Evolutionary conservation across 2,329 filamentous ascomycete genomes (phyloP).

Genomic region (Akanthomyces muscarius): DNA sequence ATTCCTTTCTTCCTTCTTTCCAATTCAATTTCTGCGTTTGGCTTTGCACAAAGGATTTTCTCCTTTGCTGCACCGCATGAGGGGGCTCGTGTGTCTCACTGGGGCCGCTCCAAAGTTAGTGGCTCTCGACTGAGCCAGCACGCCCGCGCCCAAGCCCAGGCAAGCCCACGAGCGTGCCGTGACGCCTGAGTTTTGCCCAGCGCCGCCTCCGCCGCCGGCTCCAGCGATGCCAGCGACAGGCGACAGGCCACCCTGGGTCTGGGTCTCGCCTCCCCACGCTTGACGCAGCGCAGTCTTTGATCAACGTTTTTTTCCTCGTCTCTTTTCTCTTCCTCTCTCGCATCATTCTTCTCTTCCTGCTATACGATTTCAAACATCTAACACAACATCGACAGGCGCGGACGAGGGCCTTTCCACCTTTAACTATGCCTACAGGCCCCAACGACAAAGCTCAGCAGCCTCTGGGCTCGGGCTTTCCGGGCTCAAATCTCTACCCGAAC

Average conservation of each 20-base stretch:
- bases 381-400: conserved; percentile 28
- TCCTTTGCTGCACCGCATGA: background rate
- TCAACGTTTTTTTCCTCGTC: conserved; percentile 4
- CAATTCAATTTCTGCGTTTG: background rate
- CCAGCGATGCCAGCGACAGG: background rate
- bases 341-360: conserved; percentile 14
- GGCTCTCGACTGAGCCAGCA: conserved; percentile 5
- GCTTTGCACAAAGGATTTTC: background rate
- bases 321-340: background rate
- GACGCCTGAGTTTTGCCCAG: conserved; percentile 17
- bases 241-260: background rate
- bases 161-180: conserved; percentile 15
- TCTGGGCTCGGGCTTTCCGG: conserved; percentile 38
- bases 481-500: conserved; percentile 34
- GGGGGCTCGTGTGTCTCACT: conserved; percentile 14
- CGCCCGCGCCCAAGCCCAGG: background rate
- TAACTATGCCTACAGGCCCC: conserved; percentile 34
- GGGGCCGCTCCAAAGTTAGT: background rate
- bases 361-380: background rate
- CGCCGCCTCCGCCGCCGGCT: background rate
- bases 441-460: conserved; percentile 33
- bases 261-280: conserved; percentile 4
- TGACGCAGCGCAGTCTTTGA: conserved; percentile 18
- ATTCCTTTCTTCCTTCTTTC: conserved; percentile 20
- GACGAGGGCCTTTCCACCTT: conserved; percentile 36